Base-by-base conservation (phyloP, 2,329 filamentous ascomycete species). In the Ambrosiella cleistominuta region DNA sequence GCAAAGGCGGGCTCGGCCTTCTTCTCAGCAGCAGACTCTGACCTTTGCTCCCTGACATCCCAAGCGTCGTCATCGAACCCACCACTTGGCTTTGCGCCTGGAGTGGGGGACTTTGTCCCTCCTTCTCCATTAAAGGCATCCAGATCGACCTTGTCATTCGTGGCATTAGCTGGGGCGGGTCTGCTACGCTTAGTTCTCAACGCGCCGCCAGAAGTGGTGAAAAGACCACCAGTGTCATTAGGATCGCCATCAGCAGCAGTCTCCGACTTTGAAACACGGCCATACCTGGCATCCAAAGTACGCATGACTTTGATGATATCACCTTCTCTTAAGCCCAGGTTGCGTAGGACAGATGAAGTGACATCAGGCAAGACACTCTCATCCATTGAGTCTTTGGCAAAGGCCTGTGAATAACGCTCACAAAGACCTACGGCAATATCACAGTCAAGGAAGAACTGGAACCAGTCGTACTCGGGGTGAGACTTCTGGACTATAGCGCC, bases 11-110 rank as follows among this genome's bases (percentile, higher is more conserved):
- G 11, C 15, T 54, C 52, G 17, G 52, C 15, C 38, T 54, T 54
- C 52, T 54, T 54, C 52, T 54, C 52, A 35, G 55, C 56, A 35
- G 40, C 39, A 6, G 38, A 13, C 7, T 51, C 36, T 38, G 57
- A 42, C 45, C 38, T 35, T 47, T 61, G 87, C 72, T 96, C 96
- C 4, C 59, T 56, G 54, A 95, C 85, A 65, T 94, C 88, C 93
- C 93, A 98, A 7, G 93, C 93, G 72, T 97, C 88, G 66, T 97
- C 93, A 56, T 98, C 93, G 66, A 97, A 97, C 2, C 88, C 88
- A 60, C 75, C 73, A 36, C 64, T 63, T 12, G 61, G 63, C 55
- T 66, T 68, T 42, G 66, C 45, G 3, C 61, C 60, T 45, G 64
- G 62, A 49, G 63, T 59, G 54, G 64, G 54, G 62, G 61, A 47